A percentile compares a stretch with the other conserved stretches of the same genome.
phyloP scores from a whole-genome alignment of 2,329 filamentous ascomycete species.

The Phyllosticta paracitricarpa region DNA sequence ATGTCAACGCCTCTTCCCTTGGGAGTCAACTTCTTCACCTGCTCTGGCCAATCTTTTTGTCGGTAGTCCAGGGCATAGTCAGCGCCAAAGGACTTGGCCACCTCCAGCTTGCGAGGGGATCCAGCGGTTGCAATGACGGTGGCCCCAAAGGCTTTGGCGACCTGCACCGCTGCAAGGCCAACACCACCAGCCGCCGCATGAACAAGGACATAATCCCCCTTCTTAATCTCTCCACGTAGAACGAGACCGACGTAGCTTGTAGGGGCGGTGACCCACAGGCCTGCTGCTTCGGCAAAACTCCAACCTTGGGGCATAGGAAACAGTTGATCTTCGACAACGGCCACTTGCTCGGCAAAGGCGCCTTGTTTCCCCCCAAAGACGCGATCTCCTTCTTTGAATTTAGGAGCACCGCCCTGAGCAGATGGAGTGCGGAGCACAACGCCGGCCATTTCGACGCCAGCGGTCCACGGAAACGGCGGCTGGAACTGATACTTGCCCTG shows the following conservation, averaged over 20 bases:
- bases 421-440: slow-evolving; percentile 59
- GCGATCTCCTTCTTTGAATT: slow-evolving; percentile 66
- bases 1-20: slow-evolving; percentile 71
- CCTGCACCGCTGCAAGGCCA: slow-evolving; percentile 81
- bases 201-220: slow-evolving; percentile 74
- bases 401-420: slow-evolving; percentile 34
- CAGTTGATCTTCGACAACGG: slow-evolving; percentile 55
- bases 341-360: slow-evolving; percentile 70
- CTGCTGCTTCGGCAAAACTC: slow-evolving; percentile 76
- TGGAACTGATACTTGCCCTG: slow-evolving; percentile 93
- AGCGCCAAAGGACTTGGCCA: slow-evolving; percentile 72
- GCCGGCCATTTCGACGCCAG: slow-evolving; percentile 81
- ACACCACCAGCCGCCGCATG: slow-evolving; percentile 91
- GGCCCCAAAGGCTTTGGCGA: slow-evolving; percentile 85
- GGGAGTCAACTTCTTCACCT: slow-evolving; percentile 70
- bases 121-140: slow-evolving; percentile 90
- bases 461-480: slow-evolving; percentile 77
- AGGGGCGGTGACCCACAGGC: slow-evolving; percentile 83
- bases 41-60: slow-evolving; percentile 49
- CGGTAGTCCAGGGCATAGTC: slow-evolving; percentile 75
- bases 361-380: slow-evolving; percentile 86
- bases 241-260: slow-evolving; percentile 82
- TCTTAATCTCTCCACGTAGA: slow-evolving; percentile 62
- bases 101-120: slow-evolving; percentile 64
- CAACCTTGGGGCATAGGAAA: slow-evolving; percentile 70